Base-by-base conservation (phyloP, 129 eudicot species). In the Sambucus nigra region DNA sequence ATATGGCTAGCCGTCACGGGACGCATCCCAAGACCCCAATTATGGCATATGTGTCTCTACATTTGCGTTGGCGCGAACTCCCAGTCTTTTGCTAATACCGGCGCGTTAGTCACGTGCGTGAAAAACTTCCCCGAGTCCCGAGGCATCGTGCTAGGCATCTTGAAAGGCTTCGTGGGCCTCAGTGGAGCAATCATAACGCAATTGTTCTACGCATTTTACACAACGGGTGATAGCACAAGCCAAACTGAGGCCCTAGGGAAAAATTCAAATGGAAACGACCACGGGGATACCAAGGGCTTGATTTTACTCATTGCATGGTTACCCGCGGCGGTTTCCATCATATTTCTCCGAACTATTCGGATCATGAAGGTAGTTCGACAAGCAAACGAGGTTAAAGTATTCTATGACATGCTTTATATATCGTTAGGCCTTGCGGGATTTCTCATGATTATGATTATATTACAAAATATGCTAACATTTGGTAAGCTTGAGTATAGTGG, bases 151-250 rank as follows among this genome's bases (percentile, higher is more conserved):
- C 57, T 88, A 16, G 96, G 96, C 0, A 67, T 88, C 14, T 58
- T 88, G 24, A 88, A 80, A 58, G 96, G 96, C 0, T 88, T 77
- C 68, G 93, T 82, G 0, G 96, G 96, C 6, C 42, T 83, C 23
- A 88, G 94, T 69, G 94, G 96, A 6, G 94, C 96, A 0, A 88
- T 88, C 2, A 73, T 83, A 3, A 80, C 94, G 1, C 96, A 83
- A 38, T 49, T 88, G 3, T 88, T 61, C 28, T 76, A 54, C 61
- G 91, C 91, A 0, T 38, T 83, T 25, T 80, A 88, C n/a, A n/a
- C n/a, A n/a, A n/a, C 21, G 91, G 81, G 1, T 28, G 70, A n/a
- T 66, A 83, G 31, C 11, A 81, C 0, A 75, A 70, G 62, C 68
- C 79, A 1, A n/a, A n/a, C n/a, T n/a, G n/a, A n/a, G n/a, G n/a